These are phyloP conservation scores for Penicillium sp. DNA, from an alignment of 2,329 filamentous ascomycete genomes.

Conservation along the genomic window DNA sequence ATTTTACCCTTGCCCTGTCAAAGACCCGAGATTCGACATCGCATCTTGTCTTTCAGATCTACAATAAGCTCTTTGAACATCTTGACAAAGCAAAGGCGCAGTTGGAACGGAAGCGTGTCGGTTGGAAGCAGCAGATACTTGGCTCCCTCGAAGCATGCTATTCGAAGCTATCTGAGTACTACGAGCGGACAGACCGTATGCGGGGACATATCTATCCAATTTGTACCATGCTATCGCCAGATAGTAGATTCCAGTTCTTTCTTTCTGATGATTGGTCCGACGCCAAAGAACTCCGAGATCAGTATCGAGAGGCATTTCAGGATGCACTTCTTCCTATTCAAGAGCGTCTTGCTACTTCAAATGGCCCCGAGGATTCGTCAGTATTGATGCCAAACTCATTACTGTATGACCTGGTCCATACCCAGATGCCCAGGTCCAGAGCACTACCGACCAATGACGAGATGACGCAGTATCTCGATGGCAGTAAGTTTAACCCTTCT, in stretches of 20 bases:
- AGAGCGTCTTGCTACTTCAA: neutral
- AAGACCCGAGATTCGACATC: slow-evolving; percentile 14
- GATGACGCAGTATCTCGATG: neutral
- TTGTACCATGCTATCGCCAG: slow-evolving; percentile 11
- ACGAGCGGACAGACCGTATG: slow-evolving; percentile 9
- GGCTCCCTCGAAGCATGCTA: neutral
- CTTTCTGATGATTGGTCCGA: slow-evolving; percentile 9
- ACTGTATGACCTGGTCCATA: no score
- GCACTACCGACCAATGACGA: neutral
- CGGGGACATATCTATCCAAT: slow-evolving; percentile 14
- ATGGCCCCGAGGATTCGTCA: no score
- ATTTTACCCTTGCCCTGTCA: slow-evolving; percentile 11
- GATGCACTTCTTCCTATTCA: neutral
- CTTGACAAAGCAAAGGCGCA: slow-evolving; percentile 6
- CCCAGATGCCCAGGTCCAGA: no score
- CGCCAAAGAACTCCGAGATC: neutral
- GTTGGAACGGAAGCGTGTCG: slow-evolving; percentile 11
- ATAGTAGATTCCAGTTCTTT: slow-evolving; percentile 18
- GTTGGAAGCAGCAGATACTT: slow-evolving; percentile 14
- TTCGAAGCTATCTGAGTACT: slow-evolving; percentile 15
- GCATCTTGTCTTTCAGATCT: slow-evolving; percentile 17
- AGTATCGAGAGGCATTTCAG: neutral
- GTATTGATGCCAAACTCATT: no score
- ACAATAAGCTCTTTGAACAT: slow-evolving; percentile 19
- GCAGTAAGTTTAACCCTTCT: no score